These are phyloP conservation scores for Phytophthora meadii DNA, from an alignment of 352 stramenopile species.

Conservation along the genomic window DNA sequence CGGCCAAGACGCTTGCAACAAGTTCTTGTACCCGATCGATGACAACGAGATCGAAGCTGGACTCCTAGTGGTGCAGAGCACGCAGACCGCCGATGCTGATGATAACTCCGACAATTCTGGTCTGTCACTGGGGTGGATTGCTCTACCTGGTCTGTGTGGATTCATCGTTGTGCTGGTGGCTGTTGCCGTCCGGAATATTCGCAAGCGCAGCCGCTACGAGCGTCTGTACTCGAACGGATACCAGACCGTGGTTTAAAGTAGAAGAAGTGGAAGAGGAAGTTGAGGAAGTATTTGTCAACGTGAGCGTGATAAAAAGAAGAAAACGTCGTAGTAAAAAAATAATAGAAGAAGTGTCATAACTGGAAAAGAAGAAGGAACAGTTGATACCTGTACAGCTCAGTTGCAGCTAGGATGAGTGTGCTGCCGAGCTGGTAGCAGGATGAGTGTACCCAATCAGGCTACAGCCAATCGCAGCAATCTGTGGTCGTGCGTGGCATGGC, in stretches of 20 bases:
- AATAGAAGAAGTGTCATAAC: too few species aligned
- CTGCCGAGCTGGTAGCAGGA: not conserved
- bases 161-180: conserved; percentile 37
- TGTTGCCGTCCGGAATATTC: conserved; percentile 49
- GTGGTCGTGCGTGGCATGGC: conserved; percentile 16
- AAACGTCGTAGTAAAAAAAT: not conserved
- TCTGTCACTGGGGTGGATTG: conserved; percentile 23
- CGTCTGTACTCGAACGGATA: conserved; percentile 47
- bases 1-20: conserved; percentile 55
- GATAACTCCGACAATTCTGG: conserved; percentile 1
- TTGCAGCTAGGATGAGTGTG: too few species aligned
- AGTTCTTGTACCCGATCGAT: conserved; percentile 73
- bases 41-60: conserved; percentile 68
- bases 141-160: conserved; percentile 34
- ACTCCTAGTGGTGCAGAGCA: conserved; percentile 18
- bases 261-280: not conserved
- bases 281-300: conserved; percentile 8
- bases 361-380: too few species aligned
- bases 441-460: conserved; percentile 19
- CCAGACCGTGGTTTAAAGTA: conserved; percentile 28
- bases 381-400: too few species aligned
- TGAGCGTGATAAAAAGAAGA: not conserved
- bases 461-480: conserved; percentile 19
- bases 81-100: not conserved
- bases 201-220: conserved; percentile 56